Percentiles rank a stretch among this genome's conserved stretches.
Evolutionary conservation across 768 basidiomycete genomes (phyloP).

Genomic region (Myochromella boudieri): DNA sequence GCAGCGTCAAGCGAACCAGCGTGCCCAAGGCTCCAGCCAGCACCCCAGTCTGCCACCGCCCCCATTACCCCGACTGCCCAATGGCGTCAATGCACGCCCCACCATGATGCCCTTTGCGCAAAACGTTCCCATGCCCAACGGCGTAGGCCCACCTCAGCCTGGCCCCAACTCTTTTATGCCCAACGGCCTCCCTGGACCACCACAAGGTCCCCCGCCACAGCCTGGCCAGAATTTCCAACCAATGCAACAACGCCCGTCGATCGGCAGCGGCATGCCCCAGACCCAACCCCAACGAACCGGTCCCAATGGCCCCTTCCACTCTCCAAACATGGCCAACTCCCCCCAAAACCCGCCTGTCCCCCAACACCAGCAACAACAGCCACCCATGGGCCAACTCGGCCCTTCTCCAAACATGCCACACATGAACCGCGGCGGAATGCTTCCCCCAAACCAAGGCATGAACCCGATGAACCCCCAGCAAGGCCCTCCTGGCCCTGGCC

Average conservation of each 20-base stretch:
- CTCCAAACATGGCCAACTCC: slow-evolving; percentile 64
- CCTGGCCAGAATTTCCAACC: slow-evolving; percentile 5
- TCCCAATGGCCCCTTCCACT: slow-evolving; percentile 58
- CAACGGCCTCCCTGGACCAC: slow-evolving; percentile 25
- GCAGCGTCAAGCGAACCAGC: slow-evolving; percentile 29
- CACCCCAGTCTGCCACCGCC: slow-evolving; percentile 24
- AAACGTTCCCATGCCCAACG: slow-evolving; percentile 28
- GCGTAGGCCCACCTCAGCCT: slow-evolving; percentile 22
- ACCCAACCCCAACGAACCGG: slow-evolving; percentile 35
- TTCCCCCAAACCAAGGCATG: slow-evolving; percentile 45
- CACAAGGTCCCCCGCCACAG: slow-evolving; percentile 20
- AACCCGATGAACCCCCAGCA: slow-evolving; percentile 38
- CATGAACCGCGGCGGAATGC: slow-evolving; percentile 41
- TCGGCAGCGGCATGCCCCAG: slow-evolving; percentile 16
- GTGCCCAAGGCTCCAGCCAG: slow-evolving; percentile 21
- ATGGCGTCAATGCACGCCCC: slow-evolving; percentile 20
- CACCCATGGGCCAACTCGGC: slow-evolving; percentile 51
- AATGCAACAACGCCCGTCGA: too few relatives aligned
- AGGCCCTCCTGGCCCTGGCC: slow-evolving; percentile 17
- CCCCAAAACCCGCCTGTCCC: slow-evolving; percentile 44
- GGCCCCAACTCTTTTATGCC: slow-evolving; percentile 18
- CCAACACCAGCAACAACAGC: slow-evolving; percentile 26
- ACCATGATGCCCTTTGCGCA: slow-evolving; percentile 22
- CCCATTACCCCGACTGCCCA: slow-evolving; percentile 19
- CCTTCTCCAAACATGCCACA: slow-evolving; percentile 52